Evolutionary conservation across 805 yeast genomes (phyloP).

Genomic region (Kazachstania bromeliacearum): DNA sequence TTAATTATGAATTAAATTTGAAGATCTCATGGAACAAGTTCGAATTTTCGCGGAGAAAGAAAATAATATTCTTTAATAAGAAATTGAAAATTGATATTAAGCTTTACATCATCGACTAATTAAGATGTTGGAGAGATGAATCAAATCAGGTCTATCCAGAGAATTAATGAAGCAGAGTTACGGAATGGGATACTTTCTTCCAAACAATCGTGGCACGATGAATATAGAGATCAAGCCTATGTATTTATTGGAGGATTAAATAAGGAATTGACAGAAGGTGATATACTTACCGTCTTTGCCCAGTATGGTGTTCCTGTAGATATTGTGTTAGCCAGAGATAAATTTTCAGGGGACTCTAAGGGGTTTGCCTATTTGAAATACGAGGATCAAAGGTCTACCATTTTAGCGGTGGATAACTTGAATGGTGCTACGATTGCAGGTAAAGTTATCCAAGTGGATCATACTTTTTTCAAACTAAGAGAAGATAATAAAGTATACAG

Average conservation of each 20-base stretch:
- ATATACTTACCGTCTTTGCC: conserved; percentile 67
- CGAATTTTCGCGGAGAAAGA: too few relatives aligned
- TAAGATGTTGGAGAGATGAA: too few relatives aligned
- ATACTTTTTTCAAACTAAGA: conserved; percentile 50
- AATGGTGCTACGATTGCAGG: conserved; percentile 57
- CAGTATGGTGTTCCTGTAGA: conserved; percentile 86
- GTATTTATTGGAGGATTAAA: conserved; percentile 71
- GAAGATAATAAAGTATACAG: conserved; percentile 43
- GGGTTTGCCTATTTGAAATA: conserved; percentile 81
- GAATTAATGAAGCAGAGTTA: conserved; percentile 59
- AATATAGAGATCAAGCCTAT: conserved; percentile 67
- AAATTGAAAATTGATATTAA: too few relatives aligned
- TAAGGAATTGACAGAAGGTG: conserved; percentile 57
- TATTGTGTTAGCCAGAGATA: conserved; percentile 58
- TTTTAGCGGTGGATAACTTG: conserved; percentile 81
- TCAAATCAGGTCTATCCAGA: conserved; percentile 35
- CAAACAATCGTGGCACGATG: conserved; percentile 82
- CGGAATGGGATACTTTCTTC: conserved; percentile 43
- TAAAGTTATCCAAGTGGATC: conserved; percentile 53
- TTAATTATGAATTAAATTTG: too few relatives aligned
- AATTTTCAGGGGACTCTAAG: conserved; percentile 50
- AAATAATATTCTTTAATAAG: too few relatives aligned
- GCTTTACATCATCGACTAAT: too few relatives aligned
- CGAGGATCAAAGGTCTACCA: conserved; percentile 69
- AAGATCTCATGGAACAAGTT: too few relatives aligned